phyloP scores from a whole-genome alignment of 2,329 filamentous ascomycete genomes.

The Teratosphaeria viscida region DNA sequence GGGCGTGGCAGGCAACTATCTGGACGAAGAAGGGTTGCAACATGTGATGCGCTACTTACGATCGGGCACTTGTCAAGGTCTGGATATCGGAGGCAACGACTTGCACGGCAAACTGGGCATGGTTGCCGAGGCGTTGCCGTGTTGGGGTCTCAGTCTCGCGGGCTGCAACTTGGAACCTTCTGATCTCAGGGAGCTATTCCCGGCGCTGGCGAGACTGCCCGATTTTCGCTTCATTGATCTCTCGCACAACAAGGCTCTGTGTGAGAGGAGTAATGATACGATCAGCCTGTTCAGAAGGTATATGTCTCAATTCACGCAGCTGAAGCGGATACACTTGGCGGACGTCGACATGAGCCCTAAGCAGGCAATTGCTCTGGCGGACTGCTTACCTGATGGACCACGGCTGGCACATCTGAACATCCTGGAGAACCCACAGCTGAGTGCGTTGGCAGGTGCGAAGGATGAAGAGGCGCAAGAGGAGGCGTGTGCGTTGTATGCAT shows the following conservation, averaged over 20 bases:
- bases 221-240: conserved; percentile 83
- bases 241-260: conserved; percentile 73
- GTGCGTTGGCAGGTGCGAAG: conserved; percentile 60
- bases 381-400: conserved; percentile 75
- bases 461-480: conserved; percentile 80
- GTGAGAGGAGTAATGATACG: conserved; percentile 35
- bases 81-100: conserved; percentile 84
- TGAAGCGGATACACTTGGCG: conserved; percentile 78
- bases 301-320: conserved; percentile 62
- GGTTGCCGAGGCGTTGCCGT: conserved; percentile 43
- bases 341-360: conserved; percentile 77
- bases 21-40: conserved; percentile 62
- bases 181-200: conserved; percentile 64
- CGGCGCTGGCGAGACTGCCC: conserved; percentile 56
- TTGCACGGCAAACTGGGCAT: conserved; percentile 37
- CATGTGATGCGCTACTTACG: conserved; percentile 69
- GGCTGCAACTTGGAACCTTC: conserved; percentile 70
- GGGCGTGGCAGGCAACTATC: conserved; percentile 70
- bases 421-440: conserved; percentile 66
- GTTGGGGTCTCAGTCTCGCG: conserved; percentile 77
- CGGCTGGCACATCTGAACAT: conserved; percentile 79
- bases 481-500: conserved; percentile 86
- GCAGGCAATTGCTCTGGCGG: conserved; percentile 81
- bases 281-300: conserved; percentile 61
- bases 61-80: conserved; percentile 68